Evolutionary conservation across 1,284 basidiomycete genomes (phyloP).

Genomic region (Phylloporus sp.): DNA sequence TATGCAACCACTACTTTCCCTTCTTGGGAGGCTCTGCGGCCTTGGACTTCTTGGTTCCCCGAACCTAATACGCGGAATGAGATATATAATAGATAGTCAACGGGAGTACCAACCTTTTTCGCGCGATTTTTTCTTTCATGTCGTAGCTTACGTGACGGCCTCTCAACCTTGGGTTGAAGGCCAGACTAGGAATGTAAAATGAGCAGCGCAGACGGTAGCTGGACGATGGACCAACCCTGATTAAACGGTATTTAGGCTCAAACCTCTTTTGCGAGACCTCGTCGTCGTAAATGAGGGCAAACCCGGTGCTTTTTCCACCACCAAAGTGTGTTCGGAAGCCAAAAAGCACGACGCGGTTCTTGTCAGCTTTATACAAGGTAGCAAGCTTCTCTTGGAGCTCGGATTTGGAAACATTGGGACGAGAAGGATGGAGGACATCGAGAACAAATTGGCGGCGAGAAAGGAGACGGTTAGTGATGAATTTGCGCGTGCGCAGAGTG

Average conservation of each 20-base stretch:
- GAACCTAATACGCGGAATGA: slow-evolving; percentile 57
- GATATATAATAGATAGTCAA: background rate
- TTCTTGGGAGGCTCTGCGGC: slow-evolving; percentile 89
- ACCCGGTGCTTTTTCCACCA: slow-evolving; percentile 98
- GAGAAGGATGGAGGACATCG: slow-evolving; percentile 95
- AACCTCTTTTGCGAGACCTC: slow-evolving; percentile 95
- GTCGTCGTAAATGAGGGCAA: slow-evolving; percentile 98
- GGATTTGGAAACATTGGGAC: slow-evolving; percentile 92
- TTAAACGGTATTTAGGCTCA: slow-evolving; percentile 95
- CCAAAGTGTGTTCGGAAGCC: slow-evolving; percentile 94
- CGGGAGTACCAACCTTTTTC: slow-evolving; percentile 77
- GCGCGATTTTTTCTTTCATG: slow-evolving; percentile 99
- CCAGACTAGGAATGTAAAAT: slow-evolving; percentile 65
- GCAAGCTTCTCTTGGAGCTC: slow-evolving; percentile 96
- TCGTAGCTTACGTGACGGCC: slow-evolving; percentile 95
- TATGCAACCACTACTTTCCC: slow-evolving; percentile 62
- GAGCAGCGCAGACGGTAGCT: slow-evolving; percentile 5
- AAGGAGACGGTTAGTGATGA: slow-evolving; percentile 98
- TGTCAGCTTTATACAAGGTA: slow-evolving; percentile 77
- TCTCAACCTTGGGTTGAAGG: slow-evolving; percentile 84
- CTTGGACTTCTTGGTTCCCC: slow-evolving; percentile 93
- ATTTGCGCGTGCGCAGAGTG: slow-evolving; percentile 98
- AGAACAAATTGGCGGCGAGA: slow-evolving; percentile 93
- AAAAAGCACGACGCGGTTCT: slow-evolving; percentile 77
- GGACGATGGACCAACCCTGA: slow-evolving; percentile 70